Base-by-base conservation (phyloP, 768 basidiomycete genomes). In the Fomitopsis pulvina region DNA sequence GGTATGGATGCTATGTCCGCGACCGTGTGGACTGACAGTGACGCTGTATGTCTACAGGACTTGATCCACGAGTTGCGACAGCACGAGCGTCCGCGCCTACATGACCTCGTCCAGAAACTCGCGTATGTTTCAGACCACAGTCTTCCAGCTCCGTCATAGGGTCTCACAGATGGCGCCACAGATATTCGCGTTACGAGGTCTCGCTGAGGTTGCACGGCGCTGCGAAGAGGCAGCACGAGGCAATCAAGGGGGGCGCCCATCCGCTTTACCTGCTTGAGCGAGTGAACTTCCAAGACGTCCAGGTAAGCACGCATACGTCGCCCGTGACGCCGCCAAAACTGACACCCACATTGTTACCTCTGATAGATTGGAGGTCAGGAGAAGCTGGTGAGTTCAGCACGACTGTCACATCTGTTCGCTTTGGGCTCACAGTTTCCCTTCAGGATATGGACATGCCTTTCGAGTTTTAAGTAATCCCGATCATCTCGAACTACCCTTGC, bases 391-490 rank as follows among this genome's bases (percentile, higher is more conserved):
- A 18, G 48, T 40, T 6, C n/a, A 14, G 3, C 18, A 28, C 27
- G 4, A 28, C 5, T 4, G n/a, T 21, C 18, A 7, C n/a, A n/a
- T 24, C 3, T 41, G 27, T 22, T 29, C 14, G 29, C 5, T 16
- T 24, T 8, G 14, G 7, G 21, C 41, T 46, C 22, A 22, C 20
- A 7, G 12, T 45, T 2, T 20, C 2, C 41, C 16, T 6, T 9
- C 25, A 49, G 48, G 32, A 49, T 25, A 49, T 49, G 48, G n/a
- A 49, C 22, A 38, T 25, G 16, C n/a, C 21, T 8, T 49, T 49
- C 24, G 22, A 21, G 20, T 21, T 49, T 18, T 49, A 25, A 42
- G 18, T 11, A 20, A 11, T 34, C 11, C 24, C 3, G 3, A 4
- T 18, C 14, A 29, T 20, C 29, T 22, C 30, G 14, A 12, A 34